Conservation (phyloP, 2,329 filamentous ascomycete species). For the Zalaria sp. region DNA sequence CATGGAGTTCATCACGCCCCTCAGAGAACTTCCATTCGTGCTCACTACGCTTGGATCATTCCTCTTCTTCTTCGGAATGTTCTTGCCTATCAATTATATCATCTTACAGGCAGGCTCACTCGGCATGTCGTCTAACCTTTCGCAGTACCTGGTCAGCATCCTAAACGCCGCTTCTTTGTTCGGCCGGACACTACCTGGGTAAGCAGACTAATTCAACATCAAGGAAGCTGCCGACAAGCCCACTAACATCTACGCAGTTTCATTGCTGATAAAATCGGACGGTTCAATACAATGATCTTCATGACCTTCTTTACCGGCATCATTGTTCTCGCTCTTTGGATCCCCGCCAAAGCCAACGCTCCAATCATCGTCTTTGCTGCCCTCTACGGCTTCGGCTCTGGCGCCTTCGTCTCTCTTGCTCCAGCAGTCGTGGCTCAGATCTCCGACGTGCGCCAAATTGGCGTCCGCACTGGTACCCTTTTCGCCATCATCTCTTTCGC, state of each 20-base stretch:
- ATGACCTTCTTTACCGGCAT: conserved; percentile 33
- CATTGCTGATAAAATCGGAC: conserved; percentile 38
- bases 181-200: conserved; percentile 38
- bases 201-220: no score
- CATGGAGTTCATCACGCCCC: conserved; percentile 17
- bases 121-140: conserved; percentile 34
- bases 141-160: conserved; percentile 39
- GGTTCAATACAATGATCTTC: conserved; percentile 39
- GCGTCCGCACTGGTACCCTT: conserved; percentile 50
- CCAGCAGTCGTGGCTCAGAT: conserved; percentile 57
- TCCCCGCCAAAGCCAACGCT: conserved; percentile 36
- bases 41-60: conserved; percentile 22
- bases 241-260: conserved; percentile 15
- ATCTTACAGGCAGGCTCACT: conserved; percentile 29
- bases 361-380: conserved; percentile 49
- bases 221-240: no score
- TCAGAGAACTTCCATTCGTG: conserved; percentile 19
- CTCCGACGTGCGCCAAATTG: conserved; percentile 50
- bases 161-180: conserved; percentile 37
- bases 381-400: conserved; percentile 57
- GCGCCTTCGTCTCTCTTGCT: conserved; percentile 48
- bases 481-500: conserved; percentile 51
- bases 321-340: conserved; percentile 40
- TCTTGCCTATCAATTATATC: conserved; percentile 41
- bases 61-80: conserved; percentile 49